These are phyloP conservation scores for Volvox carteri DNA, from an alignment of 163 green algal species.

Conservation along the genomic window DNA sequence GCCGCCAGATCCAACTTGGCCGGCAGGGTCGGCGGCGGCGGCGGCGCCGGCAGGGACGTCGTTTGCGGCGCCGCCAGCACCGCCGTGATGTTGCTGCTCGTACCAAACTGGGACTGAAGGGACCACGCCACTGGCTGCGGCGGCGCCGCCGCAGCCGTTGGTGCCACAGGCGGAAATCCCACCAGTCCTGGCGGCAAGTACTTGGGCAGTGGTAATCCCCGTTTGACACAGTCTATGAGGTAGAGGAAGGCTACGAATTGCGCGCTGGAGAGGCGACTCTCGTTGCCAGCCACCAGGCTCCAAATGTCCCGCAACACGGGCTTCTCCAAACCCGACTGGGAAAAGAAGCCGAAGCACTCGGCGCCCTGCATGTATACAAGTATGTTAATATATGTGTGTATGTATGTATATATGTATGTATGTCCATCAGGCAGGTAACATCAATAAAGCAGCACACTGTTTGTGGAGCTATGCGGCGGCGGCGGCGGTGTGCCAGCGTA, in stretches of 20 bases:
- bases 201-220: slow-evolving; percentile 69
- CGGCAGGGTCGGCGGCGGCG: slow-evolving; percentile 21
- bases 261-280: slow-evolving; percentile 72
- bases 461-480: no score
- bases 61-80: not conserved
- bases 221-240: slow-evolving; percentile 86
- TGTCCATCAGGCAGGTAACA: no score
- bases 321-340: slow-evolving; percentile 86
- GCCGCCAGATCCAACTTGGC: not conserved
- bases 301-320: slow-evolving; percentile 78
- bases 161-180: slow-evolving; percentile 77
- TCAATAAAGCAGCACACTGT: no score
- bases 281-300: slow-evolving; percentile 78
- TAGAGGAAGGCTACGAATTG: slow-evolving; percentile 88
- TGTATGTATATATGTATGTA: no score
- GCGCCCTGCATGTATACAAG: no score
- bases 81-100: slow-evolving; percentile 36
- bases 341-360: slow-evolving; percentile 89
- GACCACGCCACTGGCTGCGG: slow-evolving; percentile 23
- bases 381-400: no score
- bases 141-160: not conserved
- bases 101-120: slow-evolving; percentile 53
- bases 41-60: not conserved
- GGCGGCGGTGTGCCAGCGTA: no score
- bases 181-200: slow-evolving; percentile 74